phyloP scores from a whole-genome alignment of 2,329 filamentous ascomycete species.

The Periconia digitata region DNA sequence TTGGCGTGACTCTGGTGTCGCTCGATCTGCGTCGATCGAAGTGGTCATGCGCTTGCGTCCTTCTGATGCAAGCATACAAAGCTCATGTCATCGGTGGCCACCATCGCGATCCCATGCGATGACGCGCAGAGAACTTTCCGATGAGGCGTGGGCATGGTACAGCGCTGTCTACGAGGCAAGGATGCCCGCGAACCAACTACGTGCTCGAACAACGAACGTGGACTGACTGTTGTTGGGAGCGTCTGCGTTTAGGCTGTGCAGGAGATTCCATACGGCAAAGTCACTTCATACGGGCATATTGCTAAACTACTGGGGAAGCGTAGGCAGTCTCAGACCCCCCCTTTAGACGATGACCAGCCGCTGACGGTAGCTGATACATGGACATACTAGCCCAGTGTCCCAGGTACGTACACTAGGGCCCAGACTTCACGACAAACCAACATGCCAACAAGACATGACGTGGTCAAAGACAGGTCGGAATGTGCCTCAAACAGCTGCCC shows the following conservation, averaged over 20 bases:
- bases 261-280: conserved; percentile 78
- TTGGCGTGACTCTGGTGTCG: conserved; percentile 15
- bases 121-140: conserved; percentile 60
- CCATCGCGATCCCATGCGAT: conserved; percentile 45
- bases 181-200: neutral
- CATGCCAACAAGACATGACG: conserved; percentile 52
- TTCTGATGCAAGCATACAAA: neutral
- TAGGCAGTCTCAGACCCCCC: conserved; percentile 45
- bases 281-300: conserved; percentile 87
- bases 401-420: conserved; percentile 46
- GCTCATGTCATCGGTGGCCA: neutral
- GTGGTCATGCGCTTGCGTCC: neutral
- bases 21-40: neutral
- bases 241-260: conserved; percentile 64
- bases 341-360: conserved; percentile 7
- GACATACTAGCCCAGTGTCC: conserved; percentile 49
- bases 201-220: neutral
- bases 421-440: too few species aligned
- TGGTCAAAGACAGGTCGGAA: conserved; percentile 72
- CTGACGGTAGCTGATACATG: conserved; percentile 20
- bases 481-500: conserved; percentile 86
- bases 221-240: neutral
- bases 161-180: conserved; percentile 68
- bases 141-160: conserved; percentile 76
- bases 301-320: conserved; percentile 72